A percentile compares a stretch with the other conserved stretches of the same genome.
These are phyloP conservation scores for Lactifluus echinatus DNA, from an alignment of 768 basidiomycete genomes.

Conservation along the genomic window DNA sequence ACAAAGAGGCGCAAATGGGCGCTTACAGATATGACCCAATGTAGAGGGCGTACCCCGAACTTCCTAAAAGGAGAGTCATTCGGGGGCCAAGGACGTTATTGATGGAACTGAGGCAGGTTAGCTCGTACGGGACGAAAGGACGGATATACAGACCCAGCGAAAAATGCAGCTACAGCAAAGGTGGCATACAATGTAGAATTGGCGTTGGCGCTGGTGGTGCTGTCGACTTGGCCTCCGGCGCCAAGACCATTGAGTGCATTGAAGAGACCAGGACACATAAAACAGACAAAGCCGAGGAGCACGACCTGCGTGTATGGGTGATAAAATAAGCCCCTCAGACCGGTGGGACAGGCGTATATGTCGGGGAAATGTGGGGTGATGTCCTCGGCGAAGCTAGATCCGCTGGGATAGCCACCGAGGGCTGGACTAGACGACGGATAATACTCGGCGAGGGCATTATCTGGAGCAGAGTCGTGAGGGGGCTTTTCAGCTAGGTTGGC, in stretches of 20 bases:
- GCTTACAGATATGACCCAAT: slow-evolving; percentile 65
- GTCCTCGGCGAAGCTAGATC: slow-evolving; percentile 8
- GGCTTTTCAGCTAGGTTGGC: slow-evolving; percentile 3
- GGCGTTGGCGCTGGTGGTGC: slow-evolving; percentile 58
- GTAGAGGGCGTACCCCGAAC: slow-evolving; percentile 67
- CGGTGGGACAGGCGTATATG: slow-evolving; percentile 40
- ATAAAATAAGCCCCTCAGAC: slow-evolving; percentile 48
- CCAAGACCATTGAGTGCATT: slow-evolving; percentile 77
- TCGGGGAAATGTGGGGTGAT: background rate
- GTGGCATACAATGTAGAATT: slow-evolving; percentile 60
- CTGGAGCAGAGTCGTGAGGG: background rate
- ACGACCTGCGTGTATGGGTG: slow-evolving; percentile 49
- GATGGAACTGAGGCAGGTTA: slow-evolving; percentile 42
- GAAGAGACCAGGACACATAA: slow-evolving; percentile 56
- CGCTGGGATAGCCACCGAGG: background rate
- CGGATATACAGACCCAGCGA: slow-evolving; percentile 50
- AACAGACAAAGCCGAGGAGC: slow-evolving; percentile 63
- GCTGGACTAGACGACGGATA: background rate
- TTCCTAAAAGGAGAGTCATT: slow-evolving; percentile 65
- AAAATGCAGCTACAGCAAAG: slow-evolving; percentile 55
- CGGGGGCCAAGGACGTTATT: slow-evolving; percentile 77
- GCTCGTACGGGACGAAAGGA: background rate
- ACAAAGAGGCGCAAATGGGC: background rate
- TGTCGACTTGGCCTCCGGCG: slow-evolving; percentile 65
- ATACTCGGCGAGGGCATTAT: background rate